Percentiles rank a stretch among this genome's conserved stretches.
Evolutionary conservation across 2,329 filamentous ascomycete genomes (phyloP).

Genomic region (Pleomassaria siparia): DNA sequence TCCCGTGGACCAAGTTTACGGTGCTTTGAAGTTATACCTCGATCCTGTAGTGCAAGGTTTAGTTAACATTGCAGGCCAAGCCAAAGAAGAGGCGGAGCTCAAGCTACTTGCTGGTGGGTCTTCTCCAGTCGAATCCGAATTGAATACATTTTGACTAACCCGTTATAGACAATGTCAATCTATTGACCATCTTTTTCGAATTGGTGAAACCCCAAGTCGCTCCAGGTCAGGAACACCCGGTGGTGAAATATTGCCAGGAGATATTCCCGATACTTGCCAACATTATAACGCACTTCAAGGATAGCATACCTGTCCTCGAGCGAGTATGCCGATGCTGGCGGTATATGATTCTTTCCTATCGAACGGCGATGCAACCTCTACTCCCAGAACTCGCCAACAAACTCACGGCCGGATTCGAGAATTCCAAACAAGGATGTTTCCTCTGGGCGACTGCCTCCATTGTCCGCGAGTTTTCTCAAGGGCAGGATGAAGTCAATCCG

Average conservation of each 20-base stretch:
- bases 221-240: slow-evolving; percentile 73
- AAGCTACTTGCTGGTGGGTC: slow-evolving; percentile 76
- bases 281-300: slow-evolving; percentile 83
- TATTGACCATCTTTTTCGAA: slow-evolving; percentile 89
- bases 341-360: slow-evolving; percentile 94
- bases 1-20: slow-evolving; percentile 76
- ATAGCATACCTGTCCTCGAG: slow-evolving; percentile 87
- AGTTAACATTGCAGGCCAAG: slow-evolving; percentile 83
- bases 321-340: slow-evolving; percentile 94
- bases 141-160: slow-evolving; percentile 12
- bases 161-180: slow-evolving; percentile 74
- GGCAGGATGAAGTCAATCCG: slow-evolving; percentile 79
- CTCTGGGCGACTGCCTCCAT: slow-evolving; percentile 98
- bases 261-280: slow-evolving; percentile 85
- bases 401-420: slow-evolving; percentile 79
- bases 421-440: slow-evolving; percentile 91
- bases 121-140: neutral
- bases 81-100: slow-evolving; percentile 79
- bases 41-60: slow-evolving; percentile 85
- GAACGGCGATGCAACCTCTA: slow-evolving; percentile 82
- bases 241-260: slow-evolving; percentile 94
- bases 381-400: slow-evolving; percentile 85
- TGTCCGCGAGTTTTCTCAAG: slow-evolving; percentile 90
- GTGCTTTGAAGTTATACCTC: slow-evolving; percentile 86
- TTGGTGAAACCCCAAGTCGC: slow-evolving; percentile 73